Conservation (phyloP, 257 asterid genomes). For the Petunia axillaris region DNA sequence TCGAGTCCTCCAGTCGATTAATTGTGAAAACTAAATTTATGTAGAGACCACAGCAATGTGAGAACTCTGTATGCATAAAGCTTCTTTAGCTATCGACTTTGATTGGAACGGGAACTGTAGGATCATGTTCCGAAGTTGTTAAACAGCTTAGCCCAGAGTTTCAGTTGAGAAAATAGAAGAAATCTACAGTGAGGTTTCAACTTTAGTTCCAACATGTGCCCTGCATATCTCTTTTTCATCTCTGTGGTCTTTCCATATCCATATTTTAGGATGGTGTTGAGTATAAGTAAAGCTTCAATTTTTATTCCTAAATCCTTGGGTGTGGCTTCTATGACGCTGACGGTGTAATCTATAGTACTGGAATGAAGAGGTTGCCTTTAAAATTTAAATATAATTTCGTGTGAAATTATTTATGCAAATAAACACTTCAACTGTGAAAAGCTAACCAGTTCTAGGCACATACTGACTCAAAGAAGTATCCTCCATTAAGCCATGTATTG, state of each 20-base stretch:
- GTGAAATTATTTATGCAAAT: no score
- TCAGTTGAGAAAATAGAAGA: conserved; percentile 11
- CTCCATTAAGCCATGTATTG: no score
- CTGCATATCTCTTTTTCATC: not conserved
- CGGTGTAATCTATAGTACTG: no score
- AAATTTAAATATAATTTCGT: no score
- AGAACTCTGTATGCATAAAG: not conserved
- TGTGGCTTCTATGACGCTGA: not conserved
- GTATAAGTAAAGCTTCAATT: no score
- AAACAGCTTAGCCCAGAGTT: not conserved
- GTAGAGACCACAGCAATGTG: not conserved
- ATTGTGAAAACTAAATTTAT: conserved; percentile 14
- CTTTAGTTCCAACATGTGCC: not conserved
- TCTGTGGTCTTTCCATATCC: not conserved
- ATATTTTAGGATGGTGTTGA: not conserved
- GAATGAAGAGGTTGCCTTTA: no score
- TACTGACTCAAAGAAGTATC: no score
- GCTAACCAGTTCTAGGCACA: no score
- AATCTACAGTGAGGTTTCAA: conserved; percentile 15
- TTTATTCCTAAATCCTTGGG: not conserved
- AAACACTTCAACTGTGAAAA: no score
- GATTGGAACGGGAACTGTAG: not conserved
- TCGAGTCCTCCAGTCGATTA: not conserved
- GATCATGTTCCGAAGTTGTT: no score
- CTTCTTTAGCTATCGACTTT: not conserved